phyloP scores from a whole-genome alignment of 176 grass and related monocot genomes.

The Neostapfia colusana region DNA sequence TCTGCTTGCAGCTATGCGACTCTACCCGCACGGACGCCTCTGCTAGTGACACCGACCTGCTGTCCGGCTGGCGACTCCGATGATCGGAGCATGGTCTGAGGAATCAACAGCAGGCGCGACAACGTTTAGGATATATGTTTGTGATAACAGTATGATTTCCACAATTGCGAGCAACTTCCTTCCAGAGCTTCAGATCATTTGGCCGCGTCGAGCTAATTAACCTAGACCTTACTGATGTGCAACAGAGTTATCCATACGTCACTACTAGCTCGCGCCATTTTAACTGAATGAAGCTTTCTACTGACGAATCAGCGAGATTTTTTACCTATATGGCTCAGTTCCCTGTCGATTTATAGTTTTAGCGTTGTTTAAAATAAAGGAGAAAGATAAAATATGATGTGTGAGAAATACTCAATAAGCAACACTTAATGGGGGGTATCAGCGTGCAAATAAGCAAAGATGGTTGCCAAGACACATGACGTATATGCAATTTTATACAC shows the following conservation, averaged over 20 bases:
- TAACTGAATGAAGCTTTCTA: neutral
- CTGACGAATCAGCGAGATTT: neutral
- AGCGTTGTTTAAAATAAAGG: neutral
- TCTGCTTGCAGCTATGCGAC: too few relatives aligned
- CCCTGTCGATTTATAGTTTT: neutral
- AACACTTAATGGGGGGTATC: too few relatives aligned
- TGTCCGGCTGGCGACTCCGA: too few relatives aligned
- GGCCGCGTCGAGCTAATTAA: too few relatives aligned
- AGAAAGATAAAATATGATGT: neutral
- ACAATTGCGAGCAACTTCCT: neutral
- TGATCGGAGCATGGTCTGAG: neutral
- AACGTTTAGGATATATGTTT: neutral
- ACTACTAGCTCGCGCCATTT: neutral
- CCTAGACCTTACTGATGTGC: too few relatives aligned
- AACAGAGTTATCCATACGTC: neutral
- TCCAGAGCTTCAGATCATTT: neutral
- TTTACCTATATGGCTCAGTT: neutral
- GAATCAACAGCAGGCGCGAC: neutral
- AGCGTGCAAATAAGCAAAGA: neutral
- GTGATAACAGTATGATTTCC: neutral
- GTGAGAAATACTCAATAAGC: neutral
- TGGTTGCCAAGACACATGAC: neutral
- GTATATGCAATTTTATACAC: slow-evolving; percentile 21
- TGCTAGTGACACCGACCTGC: too few relatives aligned
- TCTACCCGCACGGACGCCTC: too few relatives aligned